phyloP scores from a whole-genome alignment of 306 rosid genomes.

The Macrotyloma uniflorum region DNA sequence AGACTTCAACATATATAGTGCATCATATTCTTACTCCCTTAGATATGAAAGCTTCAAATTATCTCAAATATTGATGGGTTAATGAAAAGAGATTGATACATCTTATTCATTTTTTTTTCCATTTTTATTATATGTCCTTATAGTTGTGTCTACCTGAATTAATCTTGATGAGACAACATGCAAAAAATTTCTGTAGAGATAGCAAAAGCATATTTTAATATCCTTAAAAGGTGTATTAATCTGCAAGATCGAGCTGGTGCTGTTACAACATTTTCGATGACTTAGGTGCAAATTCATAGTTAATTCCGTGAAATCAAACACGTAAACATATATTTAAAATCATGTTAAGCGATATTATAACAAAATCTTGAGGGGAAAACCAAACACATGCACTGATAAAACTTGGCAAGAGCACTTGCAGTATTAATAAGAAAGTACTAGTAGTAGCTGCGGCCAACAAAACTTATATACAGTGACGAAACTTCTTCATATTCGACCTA shows the following conservation, averaged over 20 bases:
- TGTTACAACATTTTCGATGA: too few species aligned
- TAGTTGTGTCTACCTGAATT: not conserved
- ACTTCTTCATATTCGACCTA: constrained; percentile 26
- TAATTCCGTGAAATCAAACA: not conserved
- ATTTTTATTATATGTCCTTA: not conserved
- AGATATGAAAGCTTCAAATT: too few species aligned
- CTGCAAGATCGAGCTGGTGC: not conserved
- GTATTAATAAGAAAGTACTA: not conserved
- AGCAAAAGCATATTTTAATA: not conserved
- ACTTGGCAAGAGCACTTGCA: not conserved
- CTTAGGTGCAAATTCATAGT: too few species aligned
- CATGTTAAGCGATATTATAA: too few species aligned
- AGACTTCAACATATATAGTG: too few species aligned
- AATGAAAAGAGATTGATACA: not conserved
- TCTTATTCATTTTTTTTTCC: not conserved
- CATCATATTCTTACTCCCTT: too few species aligned
- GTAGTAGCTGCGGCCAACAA: not conserved
- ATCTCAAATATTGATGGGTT: too few species aligned
- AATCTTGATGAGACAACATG: not conserved
- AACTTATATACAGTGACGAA: not conserved
- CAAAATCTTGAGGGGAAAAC: not conserved
- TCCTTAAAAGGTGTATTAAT: not conserved
- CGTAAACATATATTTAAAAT: not conserved
- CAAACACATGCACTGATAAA: not conserved
- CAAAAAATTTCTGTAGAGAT: not conserved